Evolutionary conservation across 1,284 basidiomycete genomes (phyloP).

Genomic region (Ceratobasidium theobromae): DNA sequence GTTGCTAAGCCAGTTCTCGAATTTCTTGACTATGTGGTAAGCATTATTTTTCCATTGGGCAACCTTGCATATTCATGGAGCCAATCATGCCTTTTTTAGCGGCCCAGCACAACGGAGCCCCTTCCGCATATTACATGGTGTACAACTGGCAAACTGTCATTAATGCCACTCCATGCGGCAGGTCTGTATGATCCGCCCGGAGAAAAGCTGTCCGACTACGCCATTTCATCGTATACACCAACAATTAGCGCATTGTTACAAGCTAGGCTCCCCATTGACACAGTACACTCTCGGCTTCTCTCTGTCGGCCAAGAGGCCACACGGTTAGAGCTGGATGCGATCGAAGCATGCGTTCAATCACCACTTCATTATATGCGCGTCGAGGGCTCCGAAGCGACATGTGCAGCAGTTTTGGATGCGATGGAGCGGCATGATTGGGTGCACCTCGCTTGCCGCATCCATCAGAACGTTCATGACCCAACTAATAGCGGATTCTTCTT

Average conservation of each 20-base stretch:
- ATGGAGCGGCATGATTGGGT: constrained; percentile 9
- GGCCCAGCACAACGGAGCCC: neutral
- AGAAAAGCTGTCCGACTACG: constrained; percentile 34
- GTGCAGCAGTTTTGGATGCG: neutral
- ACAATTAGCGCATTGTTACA: constrained; percentile 35
- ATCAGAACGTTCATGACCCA: neutral
- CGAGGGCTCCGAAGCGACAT: neutral
- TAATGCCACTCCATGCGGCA: constrained; percentile 44
- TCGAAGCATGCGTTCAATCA: neutral
- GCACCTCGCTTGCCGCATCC: too few relatives aligned
- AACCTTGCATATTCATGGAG: neutral
- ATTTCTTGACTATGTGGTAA: neutral
- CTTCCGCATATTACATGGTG: constrained; percentile 43
- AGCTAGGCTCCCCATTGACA: neutral
- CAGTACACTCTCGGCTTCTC: neutral
- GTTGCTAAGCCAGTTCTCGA: constrained; percentile 22
- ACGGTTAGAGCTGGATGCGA: neutral
- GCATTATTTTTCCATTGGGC: neutral
- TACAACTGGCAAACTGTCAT: constrained; percentile 42
- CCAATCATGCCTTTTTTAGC: neutral
- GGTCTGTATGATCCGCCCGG: constrained; percentile 32
- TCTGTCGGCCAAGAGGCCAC: neutral
- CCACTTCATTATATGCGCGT: neutral
- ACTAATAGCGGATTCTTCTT: neutral
- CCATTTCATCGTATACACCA: constrained; percentile 40